phyloP scores from a whole-genome alignment of 148 eudicot species.

The Arctostaphylos glauca region DNA sequence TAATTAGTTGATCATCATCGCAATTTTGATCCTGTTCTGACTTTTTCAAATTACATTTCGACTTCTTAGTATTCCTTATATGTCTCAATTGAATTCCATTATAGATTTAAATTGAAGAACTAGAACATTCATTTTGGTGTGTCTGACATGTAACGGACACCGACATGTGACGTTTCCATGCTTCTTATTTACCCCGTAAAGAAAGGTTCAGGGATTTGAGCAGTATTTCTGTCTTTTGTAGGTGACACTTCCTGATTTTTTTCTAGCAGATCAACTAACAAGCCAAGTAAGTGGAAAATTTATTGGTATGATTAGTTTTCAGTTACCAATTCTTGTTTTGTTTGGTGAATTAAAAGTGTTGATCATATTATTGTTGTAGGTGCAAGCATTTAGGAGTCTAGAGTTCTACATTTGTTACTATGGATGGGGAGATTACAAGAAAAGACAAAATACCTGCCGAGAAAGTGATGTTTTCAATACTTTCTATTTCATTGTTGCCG shows the following conservation, averaged over 20 bases:
- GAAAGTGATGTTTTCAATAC: slow-evolving; percentile 44
- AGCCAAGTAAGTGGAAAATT: slow-evolving; percentile 32
- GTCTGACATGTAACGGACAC: background rate
- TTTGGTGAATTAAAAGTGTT: background rate
- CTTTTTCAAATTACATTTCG: too few species aligned
- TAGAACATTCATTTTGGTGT: background rate
- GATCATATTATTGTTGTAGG: slow-evolving; percentile 23
- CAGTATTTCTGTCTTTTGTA: slow-evolving; percentile 14
- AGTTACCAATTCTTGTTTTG: background rate
- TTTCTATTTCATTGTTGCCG: slow-evolving; percentile 68
- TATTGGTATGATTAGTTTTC: background rate
- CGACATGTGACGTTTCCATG: background rate
- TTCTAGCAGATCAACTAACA: slow-evolving; percentile 51
- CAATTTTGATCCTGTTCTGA: too few species aligned
- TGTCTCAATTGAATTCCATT: too few species aligned
- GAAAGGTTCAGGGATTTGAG: background rate
- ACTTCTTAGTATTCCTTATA: too few species aligned
- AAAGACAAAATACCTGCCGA: slow-evolving; percentile 45
- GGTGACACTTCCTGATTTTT: slow-evolving; percentile 52
- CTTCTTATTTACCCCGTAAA: background rate
- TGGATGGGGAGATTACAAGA: slow-evolving; percentile 30
- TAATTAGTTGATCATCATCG: too few species aligned
- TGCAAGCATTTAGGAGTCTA: slow-evolving; percentile 44
- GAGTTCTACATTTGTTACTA: slow-evolving; percentile 52
- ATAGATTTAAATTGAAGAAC: too few species aligned